Conservation (phyloP, 2,329 filamentous ascomycete species). For the Fusarium tupiense region DNA sequence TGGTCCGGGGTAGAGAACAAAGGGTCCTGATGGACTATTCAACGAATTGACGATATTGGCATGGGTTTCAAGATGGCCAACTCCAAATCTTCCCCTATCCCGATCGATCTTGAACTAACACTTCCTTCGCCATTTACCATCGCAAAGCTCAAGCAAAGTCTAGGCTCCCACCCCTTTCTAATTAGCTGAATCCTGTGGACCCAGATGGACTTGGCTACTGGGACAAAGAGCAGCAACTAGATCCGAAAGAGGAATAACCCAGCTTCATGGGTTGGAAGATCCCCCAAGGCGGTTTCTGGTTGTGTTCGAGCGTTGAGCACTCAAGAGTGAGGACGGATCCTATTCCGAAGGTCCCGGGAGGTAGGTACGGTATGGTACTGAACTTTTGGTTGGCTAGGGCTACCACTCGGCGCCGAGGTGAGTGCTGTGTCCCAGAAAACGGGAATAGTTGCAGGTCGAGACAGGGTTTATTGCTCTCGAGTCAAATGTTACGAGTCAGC, state of each 20-base stretch:
- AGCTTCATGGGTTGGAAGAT: conserved; percentile 17
- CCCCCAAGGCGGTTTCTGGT: conserved; percentile 12
- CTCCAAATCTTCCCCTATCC: background rate
- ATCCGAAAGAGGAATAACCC: conserved; percentile 23
- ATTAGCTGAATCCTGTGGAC: conserved; percentile 16
- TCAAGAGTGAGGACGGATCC: conserved; percentile 15
- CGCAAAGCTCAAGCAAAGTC: conserved; percentile 6
- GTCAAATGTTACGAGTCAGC: background rate
- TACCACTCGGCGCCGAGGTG: background rate
- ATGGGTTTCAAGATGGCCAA: background rate
- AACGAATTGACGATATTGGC: background rate
- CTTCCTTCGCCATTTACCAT: conserved; percentile 7
- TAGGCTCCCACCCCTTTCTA: conserved; percentile 18
- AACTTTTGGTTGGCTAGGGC: background rate
- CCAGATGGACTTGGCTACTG: conserved; percentile 20
- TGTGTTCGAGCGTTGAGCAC: conserved; percentile 14
- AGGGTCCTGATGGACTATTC: background rate
- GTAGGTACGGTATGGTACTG: background rate
- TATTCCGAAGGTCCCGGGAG: conserved; percentile 19
- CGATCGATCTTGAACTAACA: background rate
- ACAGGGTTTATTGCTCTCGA: background rate
- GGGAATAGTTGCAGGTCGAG: background rate
- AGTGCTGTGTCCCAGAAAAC: background rate
- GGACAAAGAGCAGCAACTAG: conserved; percentile 13
- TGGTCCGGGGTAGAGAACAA: background rate